Conservation (phyloP, 208 protist species). For the Crithidia thermophila region DNA sequence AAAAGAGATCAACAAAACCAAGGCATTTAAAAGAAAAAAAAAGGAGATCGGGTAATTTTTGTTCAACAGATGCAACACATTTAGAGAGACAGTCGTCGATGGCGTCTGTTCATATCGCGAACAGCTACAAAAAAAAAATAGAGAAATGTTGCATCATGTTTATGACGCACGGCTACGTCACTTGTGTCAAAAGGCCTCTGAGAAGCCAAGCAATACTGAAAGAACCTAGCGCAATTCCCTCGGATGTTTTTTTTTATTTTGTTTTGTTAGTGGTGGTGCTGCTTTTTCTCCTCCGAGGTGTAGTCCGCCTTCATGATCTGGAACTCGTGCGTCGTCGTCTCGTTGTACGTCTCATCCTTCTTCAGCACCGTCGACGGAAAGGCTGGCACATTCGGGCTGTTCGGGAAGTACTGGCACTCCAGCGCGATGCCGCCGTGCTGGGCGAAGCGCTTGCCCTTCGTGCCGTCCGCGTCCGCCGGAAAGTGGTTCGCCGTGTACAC, state of each 20-base stretch:
- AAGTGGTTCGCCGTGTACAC: constrained; percentile 75
- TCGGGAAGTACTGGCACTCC: constrained; percentile 85
- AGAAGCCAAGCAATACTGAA: no score
- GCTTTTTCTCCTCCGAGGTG: constrained; percentile 22
- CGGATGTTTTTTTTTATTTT: no score
- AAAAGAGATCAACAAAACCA: neutral
- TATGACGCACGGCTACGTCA: constrained; percentile 9
- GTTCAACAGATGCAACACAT: no score
- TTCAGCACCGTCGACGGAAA: constrained; percentile 66
- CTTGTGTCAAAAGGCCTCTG: no score
- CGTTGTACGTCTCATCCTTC: constrained; percentile 68
- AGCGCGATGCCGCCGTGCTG: constrained; percentile 61
- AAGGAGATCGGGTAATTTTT: constrained; percentile 1
- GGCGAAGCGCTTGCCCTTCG: constrained; percentile 60
- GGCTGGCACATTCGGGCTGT: constrained; percentile 59
- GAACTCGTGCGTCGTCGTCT: constrained; percentile 71
- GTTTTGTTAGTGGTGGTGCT: constrained; percentile 8
- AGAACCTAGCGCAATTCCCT: no score
- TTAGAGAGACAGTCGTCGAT: no score
- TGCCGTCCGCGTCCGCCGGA: constrained; percentile 55
- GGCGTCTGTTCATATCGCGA: no score
- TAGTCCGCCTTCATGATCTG: constrained; percentile 46
- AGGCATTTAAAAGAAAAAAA: constrained; percentile 7
- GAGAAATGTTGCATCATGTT: neutral
- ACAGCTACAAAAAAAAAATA: neutral